Evolutionary conservation across 148 eudicot genomes (phyloP).

Genomic region (Silene uniflora): DNA sequence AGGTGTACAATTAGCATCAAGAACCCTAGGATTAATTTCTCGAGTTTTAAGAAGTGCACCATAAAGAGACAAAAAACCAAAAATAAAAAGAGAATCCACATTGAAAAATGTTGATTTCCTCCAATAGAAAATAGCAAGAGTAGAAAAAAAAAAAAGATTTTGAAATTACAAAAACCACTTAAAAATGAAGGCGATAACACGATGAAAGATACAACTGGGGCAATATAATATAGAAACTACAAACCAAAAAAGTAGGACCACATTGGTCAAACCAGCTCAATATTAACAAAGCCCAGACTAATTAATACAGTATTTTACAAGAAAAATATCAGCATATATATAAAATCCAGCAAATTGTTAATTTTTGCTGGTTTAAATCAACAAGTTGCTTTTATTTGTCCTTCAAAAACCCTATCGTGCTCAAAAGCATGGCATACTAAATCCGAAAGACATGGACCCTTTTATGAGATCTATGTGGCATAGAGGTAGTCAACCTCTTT

Average conservation of each 20-base stretch:
- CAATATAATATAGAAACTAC: not conserved
- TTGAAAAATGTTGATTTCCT: not conserved
- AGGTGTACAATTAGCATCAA: too few relatives aligned
- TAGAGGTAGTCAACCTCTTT: slow-evolving; percentile 26
- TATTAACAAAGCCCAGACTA: not conserved
- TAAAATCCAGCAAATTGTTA: slow-evolving; percentile 16
- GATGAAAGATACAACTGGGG: not conserved
- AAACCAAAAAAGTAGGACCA: slow-evolving; percentile 5
- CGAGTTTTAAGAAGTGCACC: not conserved
- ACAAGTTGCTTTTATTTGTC: slow-evolving; percentile 17
- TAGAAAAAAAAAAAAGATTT: not conserved
- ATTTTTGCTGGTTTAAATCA: slow-evolving; percentile 9
- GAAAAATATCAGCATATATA: not conserved
- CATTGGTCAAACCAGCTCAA: not conserved
- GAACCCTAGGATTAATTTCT: not conserved
- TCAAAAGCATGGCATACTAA: slow-evolving; percentile 11
- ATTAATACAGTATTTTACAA: not conserved
- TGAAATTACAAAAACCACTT: not conserved
- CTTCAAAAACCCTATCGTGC: slow-evolving; percentile 9
- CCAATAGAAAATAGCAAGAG: not conserved
- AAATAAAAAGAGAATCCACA: not conserved
- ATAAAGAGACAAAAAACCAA: not conserved
- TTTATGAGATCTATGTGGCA: slow-evolving; percentile 27
- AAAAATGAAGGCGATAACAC: slow-evolving; percentile 1
- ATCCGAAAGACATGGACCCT: slow-evolving; percentile 15